phyloP scores from a whole-genome alignment of 306 rosid species.

The Morella rubra region DNA sequence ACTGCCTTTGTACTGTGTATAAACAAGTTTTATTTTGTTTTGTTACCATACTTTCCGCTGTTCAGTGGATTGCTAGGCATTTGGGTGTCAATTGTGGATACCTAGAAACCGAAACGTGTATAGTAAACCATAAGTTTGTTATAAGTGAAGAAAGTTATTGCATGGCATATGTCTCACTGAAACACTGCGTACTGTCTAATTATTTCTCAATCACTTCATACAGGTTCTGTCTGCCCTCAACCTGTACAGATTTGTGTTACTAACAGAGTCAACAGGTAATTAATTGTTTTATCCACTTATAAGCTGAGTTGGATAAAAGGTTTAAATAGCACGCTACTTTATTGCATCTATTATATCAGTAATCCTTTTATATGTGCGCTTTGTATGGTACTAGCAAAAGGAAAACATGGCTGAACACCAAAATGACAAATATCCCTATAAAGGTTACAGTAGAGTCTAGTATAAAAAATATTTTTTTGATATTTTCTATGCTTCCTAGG shows the following conservation, averaged over 20 bases:
- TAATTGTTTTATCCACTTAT: not conserved
- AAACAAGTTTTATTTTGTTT: not conserved
- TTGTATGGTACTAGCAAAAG: not conserved
- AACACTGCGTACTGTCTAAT: not conserved
- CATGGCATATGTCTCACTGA: not conserved
- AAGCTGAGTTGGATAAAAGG: not conserved
- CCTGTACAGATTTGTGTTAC: slow-evolving; percentile 70
- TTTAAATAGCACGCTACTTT: not conserved
- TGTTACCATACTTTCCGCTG: not conserved
- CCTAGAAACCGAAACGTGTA: no score
- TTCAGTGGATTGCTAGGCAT: not conserved
- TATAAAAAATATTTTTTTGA: not conserved
- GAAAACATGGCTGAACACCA: not conserved
- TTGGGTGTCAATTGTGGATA: no score
- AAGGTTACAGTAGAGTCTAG: not conserved
- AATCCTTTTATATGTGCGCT: not conserved
- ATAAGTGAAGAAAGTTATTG: not conserved
- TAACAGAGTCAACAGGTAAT: slow-evolving; percentile 80
- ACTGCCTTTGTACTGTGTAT: no score
- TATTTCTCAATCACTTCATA: not conserved
- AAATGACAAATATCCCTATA: not conserved
- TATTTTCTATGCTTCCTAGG: not conserved
- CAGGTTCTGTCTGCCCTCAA: slow-evolving; percentile 92
- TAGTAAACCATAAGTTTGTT: not conserved
- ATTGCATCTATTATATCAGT: not conserved